Evolutionary conservation across 75 land plant species (phyloP).

Genomic region (Cunninghamia lanceolata): DNA sequence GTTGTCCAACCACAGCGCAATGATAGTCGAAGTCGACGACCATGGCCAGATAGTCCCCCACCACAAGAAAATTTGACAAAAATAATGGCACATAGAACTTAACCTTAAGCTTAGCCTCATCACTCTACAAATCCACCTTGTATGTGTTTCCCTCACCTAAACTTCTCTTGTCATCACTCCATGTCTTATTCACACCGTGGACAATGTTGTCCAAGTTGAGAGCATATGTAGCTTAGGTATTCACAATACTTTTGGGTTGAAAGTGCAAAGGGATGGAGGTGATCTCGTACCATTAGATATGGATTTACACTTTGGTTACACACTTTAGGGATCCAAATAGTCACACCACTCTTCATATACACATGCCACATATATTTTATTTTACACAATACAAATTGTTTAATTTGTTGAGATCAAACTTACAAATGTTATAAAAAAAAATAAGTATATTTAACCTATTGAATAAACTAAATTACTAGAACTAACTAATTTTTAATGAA

Average conservation of each 20-base stretch:
- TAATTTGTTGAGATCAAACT: no score
- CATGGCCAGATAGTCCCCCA: slow-evolving; percentile 91
- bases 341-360: no score
- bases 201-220: slow-evolving; percentile 54
- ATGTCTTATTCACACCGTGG: slow-evolving; percentile 80
- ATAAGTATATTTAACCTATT: no score
- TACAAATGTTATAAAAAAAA: no score
- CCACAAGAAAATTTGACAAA: slow-evolving; percentile 71
- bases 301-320: no score
- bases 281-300: slow-evolving; percentile 71
- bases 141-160: slow-evolving; percentile 75
- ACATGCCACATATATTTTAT: no score
- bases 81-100: slow-evolving; percentile 85
- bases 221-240: slow-evolving; percentile 77
- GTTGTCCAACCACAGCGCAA: slow-evolving; percentile 76
- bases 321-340: no score
- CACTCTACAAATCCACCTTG: slow-evolving; percentile 72
- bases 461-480: no score
- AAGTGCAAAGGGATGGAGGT: slow-evolving; percentile 67
- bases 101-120: slow-evolving; percentile 87
- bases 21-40: slow-evolving; percentile 68
- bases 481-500: no score
- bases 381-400: no score
- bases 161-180: slow-evolving; percentile 62
- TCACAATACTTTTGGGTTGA: slow-evolving; percentile 59